A percentile compares a stretch with the other conserved stretches of the same genome.
Conservation (phyloP, 805 yeast genomes). For the Cyberlindnera japonica region DNA sequence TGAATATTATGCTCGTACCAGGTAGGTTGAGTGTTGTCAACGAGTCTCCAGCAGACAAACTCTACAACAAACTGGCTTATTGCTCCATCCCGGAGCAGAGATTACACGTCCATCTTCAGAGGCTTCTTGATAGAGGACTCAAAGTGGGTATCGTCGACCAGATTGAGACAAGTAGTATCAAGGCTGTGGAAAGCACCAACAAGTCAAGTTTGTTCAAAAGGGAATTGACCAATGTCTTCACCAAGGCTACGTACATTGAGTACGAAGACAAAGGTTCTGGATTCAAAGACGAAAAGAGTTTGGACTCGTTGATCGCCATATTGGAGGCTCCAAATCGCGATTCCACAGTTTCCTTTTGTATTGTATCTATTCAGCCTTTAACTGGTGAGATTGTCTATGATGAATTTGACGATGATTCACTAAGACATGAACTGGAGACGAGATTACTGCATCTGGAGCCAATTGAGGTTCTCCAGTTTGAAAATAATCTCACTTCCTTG, state of each 20-base stretch:
- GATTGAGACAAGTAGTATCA: constrained; percentile 73
- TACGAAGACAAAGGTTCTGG: constrained; percentile 37
- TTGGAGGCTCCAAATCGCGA: constrained; percentile 25
- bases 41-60: constrained; percentile 44
- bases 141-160: constrained; percentile 90
- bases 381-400: constrained; percentile 80
- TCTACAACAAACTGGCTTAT: constrained; percentile 65
- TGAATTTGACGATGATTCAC: constrained; percentile 54
- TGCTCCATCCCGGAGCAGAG: constrained; percentile 81
- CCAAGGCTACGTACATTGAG: constrained; percentile 81
- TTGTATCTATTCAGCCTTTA: constrained; percentile 64
- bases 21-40: constrained; percentile 59
- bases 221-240: constrained; percentile 64
- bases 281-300: constrained; percentile 29
- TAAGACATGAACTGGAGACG: constrained; percentile 66
- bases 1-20: constrained; percentile 68
- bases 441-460: constrained; percentile 74
- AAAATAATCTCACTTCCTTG: constrained; percentile 30
- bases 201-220: constrained; percentile 62
- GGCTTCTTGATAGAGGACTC: constrained; percentile 65
- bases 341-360: constrained; percentile 27
- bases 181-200: constrained; percentile 46
- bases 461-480: constrained; percentile 58
- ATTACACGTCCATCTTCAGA: constrained; percentile 69
- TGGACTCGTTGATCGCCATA: constrained; percentile 47